Evolutionary conservation across 1,139 yeast species (phyloP).

Genomic region (Pneumocystis jirovecii): DNA sequence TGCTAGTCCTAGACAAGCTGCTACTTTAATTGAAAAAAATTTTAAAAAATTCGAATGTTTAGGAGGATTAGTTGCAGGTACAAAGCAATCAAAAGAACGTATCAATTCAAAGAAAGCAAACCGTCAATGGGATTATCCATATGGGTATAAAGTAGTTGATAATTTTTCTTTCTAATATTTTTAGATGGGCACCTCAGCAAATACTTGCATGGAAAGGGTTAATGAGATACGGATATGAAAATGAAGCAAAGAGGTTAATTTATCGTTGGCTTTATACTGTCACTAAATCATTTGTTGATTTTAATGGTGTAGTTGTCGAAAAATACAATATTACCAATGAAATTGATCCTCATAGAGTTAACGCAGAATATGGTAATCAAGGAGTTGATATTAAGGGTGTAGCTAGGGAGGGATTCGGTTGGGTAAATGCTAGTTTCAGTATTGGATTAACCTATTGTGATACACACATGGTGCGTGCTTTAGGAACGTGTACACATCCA

Average conservation of each 20-base stretch:
- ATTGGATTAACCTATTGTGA: conserved; percentile 60
- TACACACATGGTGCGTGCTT: conserved; percentile 54
- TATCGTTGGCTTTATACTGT: conserved; percentile 83
- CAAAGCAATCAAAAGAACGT: conserved; percentile 60
- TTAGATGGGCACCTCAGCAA: conserved; percentile 90
- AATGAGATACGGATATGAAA: conserved; percentile 51
- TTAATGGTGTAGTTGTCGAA: conserved; percentile 90
- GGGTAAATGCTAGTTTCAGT: conserved; percentile 84
- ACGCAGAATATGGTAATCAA: conserved; percentile 95
- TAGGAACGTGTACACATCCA: conserved; percentile 76
- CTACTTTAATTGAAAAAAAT: conserved; percentile 40
- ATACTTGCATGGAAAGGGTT: conserved; percentile 88
- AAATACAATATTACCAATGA: conserved; percentile 81
- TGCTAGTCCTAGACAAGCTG: conserved; percentile 65
- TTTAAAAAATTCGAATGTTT: conserved; percentile 62
- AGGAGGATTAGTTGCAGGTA: conserved; percentile 86
- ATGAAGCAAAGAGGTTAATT: conserved; percentile 53
- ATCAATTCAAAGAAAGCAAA: conserved; percentile 58
- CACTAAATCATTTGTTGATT: conserved; percentile 85
- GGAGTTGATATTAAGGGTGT: conserved; percentile 87
- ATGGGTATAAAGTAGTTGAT: conserved; percentile 30
- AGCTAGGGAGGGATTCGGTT: conserved; percentile 85
- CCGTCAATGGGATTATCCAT: conserved; percentile 97
- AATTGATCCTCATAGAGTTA: conserved; percentile 78
- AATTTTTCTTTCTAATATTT: background rate